These are phyloP conservation scores for Talaromyces sp. DNA, from an alignment of 2,329 filamentous ascomycete genomes.

Conservation along the genomic window DNA sequence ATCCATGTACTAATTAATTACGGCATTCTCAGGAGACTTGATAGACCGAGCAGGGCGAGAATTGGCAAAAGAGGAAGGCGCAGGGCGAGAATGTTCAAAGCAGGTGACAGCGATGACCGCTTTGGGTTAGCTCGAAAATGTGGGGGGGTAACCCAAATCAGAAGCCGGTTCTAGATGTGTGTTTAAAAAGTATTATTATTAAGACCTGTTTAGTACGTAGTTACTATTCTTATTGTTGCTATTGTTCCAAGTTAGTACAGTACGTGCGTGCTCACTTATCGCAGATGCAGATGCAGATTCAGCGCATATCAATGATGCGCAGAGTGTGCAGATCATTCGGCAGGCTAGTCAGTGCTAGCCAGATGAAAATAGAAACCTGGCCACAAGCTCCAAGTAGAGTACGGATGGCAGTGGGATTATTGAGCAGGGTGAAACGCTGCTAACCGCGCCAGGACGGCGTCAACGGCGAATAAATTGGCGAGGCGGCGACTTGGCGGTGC, in stretches of 20 bases:
- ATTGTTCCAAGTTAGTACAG: too few species aligned
- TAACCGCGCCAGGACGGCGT: slow-evolving; percentile 20
- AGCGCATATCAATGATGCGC: too few species aligned
- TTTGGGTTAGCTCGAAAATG: not conserved
- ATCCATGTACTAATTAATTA: not conserved
- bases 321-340: too few species aligned
- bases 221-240: too few species aligned
- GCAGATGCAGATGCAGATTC: too few species aligned
- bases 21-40: too few species aligned
- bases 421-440: not conserved
- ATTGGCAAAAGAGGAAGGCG: not conserved
- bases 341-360: too few species aligned
- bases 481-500: slow-evolving; percentile 1
- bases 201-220: too few species aligned
- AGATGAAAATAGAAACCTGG: not conserved
- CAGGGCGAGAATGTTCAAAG: not conserved
- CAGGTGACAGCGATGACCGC: not conserved
- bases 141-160: not conserved
- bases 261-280: too few species aligned
- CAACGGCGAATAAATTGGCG: slow-evolving; percentile 21
- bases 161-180: not conserved
- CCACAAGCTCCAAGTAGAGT: too few species aligned
- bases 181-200: too few species aligned
- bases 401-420: not conserved
- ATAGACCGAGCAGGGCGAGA: too few species aligned